Base-by-base conservation (phyloP, 352 stramenopile species). In the Phytopythium litorale region DNA sequence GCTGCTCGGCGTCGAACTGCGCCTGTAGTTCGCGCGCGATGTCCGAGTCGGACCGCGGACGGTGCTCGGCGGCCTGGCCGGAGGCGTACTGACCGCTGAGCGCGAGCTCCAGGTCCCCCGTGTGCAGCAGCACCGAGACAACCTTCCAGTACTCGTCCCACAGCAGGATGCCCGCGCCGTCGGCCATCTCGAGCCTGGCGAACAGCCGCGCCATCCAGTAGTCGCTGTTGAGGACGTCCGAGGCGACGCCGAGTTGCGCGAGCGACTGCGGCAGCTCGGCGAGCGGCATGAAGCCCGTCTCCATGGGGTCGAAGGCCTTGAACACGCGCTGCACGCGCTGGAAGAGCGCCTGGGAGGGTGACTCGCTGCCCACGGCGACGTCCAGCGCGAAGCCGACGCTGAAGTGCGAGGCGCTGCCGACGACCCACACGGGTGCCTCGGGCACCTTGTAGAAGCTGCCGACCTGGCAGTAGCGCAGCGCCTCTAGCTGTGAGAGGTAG, bases 71-170 rank as follows among this genome's bases (percentile, higher is more conserved):
- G 11, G 19, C 55, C 16, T 23, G 21, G 28, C 62, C 52, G 8
- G 28, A 28, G 35, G 60, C 61, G 54, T 85, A 86, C 21, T 76
- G 64, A 8, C 80, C 84, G 16, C 72, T 81, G 23, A 93, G 48
- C 19, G 84, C 81, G 18, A 89, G 63, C 43, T 93, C 78, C 12
- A 93, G 64, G 60, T 93, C 77, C 16, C 68, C 73, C 3, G 84
- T 91, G 43, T 91, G 71, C n/a, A 95, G 52, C 28, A 95, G 54
- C 43, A 93, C 77, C 32, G 81, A 96, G 4, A 91, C 70, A 18
- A 82, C 74, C 53, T 91, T 95, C 92, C 92, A 98, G 62, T 96
- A 97, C 59, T 97, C 88, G 54, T 97, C 88, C 92, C 91, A 98
- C 12, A 98, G 67, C 58, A 98, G 82, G 58, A 98, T 97, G 2